Percentiles rank a stretch among this genome's conserved stretches.
Conservation (phyloP, 805 yeast species). For the Ogataea ramenticola region DNA sequence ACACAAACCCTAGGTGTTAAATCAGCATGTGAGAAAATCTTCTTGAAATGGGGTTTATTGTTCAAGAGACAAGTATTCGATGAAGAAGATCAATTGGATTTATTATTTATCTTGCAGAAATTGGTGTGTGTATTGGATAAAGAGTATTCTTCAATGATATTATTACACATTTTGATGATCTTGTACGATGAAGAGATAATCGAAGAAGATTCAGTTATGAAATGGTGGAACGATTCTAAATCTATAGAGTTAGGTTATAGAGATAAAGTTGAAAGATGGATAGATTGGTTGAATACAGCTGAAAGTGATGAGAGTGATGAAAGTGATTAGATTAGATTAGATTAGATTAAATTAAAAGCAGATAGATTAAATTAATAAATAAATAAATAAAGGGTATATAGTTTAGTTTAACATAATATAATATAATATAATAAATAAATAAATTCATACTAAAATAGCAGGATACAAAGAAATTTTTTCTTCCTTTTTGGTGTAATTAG, state of each 20-base stretch:
- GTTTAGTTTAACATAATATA: neutral
- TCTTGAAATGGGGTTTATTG: conserved; percentile 74
- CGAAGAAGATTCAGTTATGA: conserved; percentile 70
- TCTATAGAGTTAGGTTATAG: conserved; percentile 38
- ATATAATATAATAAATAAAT: neutral
- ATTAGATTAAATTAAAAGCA: neutral
- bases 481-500: too few species aligned
- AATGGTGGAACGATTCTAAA: conserved; percentile 70
- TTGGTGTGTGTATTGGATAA: conserved; percentile 35
- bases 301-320: conserved; percentile 21
- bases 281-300: conserved; percentile 83
- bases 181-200: conserved; percentile 78
- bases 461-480: too few species aligned
- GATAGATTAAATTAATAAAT: neutral
- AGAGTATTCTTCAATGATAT: conserved; percentile 41
- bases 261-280: conserved; percentile 59
- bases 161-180: conserved; percentile 45
- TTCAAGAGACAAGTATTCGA: conserved; percentile 83
- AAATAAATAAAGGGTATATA: too few species aligned
- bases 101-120: conserved; percentile 46
- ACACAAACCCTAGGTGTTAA: conserved; percentile 73
- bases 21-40: conserved; percentile 70
- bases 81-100: conserved; percentile 67
- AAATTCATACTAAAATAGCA: too few species aligned
- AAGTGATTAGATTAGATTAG: too few species aligned